Conservation (phyloP, 495 filamentous ascomycete species). For the Pseudoneurospora amorphoporcata region DNA sequence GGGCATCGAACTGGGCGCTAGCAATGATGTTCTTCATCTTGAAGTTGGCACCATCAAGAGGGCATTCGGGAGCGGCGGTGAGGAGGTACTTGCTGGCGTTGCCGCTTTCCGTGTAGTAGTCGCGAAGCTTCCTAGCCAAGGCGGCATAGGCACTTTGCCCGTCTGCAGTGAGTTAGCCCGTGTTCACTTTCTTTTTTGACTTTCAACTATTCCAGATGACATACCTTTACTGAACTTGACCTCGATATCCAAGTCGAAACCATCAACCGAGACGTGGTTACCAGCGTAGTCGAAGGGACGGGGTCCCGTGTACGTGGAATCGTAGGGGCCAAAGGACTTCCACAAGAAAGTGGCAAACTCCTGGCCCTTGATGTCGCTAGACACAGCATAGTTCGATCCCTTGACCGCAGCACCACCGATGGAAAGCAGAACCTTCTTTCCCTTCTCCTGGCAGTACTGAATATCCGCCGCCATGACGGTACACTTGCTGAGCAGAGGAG, state of each 20-base stretch:
- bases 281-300: constrained; percentile 49
- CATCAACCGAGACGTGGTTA: constrained; percentile 42
- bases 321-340: constrained; percentile 52
- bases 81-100: constrained; percentile 33
- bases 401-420: constrained; percentile 40
- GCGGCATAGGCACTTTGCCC: constrained; percentile 22
- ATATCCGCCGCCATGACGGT: constrained; percentile 43
- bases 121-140: constrained; percentile 45
- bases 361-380: constrained; percentile 38
- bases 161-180: constrained; percentile 1
- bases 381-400: constrained; percentile 32
- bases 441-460: constrained; percentile 47
- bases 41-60: constrained; percentile 41
- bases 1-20: constrained; percentile 44
- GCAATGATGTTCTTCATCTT: constrained; percentile 44
- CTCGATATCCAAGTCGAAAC: constrained; percentile 63
- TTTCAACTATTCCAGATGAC: not conserved
- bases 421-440: constrained; percentile 57
- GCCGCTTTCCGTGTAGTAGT: constrained; percentile 22
- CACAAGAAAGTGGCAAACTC: constrained; percentile 54
- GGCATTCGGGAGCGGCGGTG: constrained; percentile 59
- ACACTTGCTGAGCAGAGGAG: constrained; percentile 32
- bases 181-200: not conserved
- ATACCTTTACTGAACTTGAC: constrained; percentile 16
- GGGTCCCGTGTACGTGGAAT: constrained; percentile 24